Base-by-base conservation (phyloP, 257 asterid species). In the Orobanche coerulescens region DNA sequence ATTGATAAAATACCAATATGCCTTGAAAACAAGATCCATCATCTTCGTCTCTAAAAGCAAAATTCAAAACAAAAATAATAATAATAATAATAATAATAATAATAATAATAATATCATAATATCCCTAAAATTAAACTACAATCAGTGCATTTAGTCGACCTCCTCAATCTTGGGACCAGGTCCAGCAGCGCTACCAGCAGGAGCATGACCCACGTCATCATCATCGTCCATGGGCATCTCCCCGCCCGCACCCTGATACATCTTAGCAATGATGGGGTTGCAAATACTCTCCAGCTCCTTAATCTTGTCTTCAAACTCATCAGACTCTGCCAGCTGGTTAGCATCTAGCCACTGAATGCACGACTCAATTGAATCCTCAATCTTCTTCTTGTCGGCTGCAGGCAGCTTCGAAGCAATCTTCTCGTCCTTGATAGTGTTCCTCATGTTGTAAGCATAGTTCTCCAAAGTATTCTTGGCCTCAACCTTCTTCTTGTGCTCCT, bases 81-180 rank as follows among this genome's bases (percentile, higher is more conserved):
- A 0, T 0, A 31, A 31, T 4, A 31, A 31, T 0, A 31, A 4
- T 31, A 31, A 4, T 5, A 10, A 31, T 31, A 31, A 31, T n/a
- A n/a, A n/a, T n/a, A n/a, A n/a, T n/a, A n/a, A n/a, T n/a, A n/a
- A n/a, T n/a, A n/a, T n/a, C n/a, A n/a, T n/a, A n/a, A n/a, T n/a
- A n/a, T n/a, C n/a, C n/a, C n/a, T n/a, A n/a, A n/a, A n/a, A n/a
- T n/a, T n/a, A n/a, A n/a, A n/a, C n/a, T n/a, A n/a, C n/a, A n/a
- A n/a, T n/a, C n/a, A n/a, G n/a, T 61, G 69, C 4, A 43, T 26
- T 75, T 78, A 82, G 71, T 82, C 88, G 13, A 82, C 88, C 73
- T 79, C 83, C 72, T 82, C 85, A 0, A 74, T 82, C 85, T 82
- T 82, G n/a, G 83, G 85, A 10, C 83, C 80, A 55, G 88, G 75